Evolutionary conservation across 2,329 filamentous ascomycete species (phyloP).

Genomic region (Aspergillus ustus): DNA sequence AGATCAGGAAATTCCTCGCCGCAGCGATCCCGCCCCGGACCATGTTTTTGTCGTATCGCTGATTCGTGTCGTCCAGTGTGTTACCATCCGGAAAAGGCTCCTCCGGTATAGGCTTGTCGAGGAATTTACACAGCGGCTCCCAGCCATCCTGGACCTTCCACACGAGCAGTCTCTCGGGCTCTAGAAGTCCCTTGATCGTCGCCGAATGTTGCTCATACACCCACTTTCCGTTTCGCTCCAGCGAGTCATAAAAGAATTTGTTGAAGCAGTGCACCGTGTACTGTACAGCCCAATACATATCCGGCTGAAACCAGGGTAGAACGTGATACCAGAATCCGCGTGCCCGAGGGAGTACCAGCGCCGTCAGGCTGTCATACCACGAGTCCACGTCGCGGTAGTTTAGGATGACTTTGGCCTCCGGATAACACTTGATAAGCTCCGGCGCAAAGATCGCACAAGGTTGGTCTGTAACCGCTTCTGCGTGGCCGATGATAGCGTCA

Average conservation of each 20-base stretch:
- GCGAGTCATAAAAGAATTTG: conserved; percentile 9
- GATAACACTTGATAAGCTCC: conserved; percentile 29
- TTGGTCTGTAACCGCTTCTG: conserved; percentile 26
- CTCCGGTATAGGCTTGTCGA: conserved; percentile 11
- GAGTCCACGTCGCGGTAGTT: conserved; percentile 25
- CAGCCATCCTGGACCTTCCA: conserved; percentile 22
- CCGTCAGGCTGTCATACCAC: conserved; percentile 20
- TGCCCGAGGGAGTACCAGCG: conserved; percentile 1
- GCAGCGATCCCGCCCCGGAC: background rate
- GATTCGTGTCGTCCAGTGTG: conserved; percentile 4
- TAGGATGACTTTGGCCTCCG: conserved; percentile 32
- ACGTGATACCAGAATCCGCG: conserved; percentile 1
- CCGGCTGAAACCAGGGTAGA: conserved; percentile 11
- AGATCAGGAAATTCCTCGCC: conserved; percentile 2
- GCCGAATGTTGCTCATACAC: conserved; percentile 21
- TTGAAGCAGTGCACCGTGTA: background rate
- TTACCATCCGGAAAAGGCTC: conserved; percentile 17
- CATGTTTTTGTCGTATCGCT: conserved; percentile 6
- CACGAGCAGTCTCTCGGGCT: conserved; percentile 16
- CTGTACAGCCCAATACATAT: conserved; percentile 19
- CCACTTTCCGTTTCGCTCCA: conserved; percentile 16
- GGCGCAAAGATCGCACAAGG: conserved; percentile 23
- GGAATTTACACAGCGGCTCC: conserved; percentile 24
- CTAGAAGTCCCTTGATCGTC: conserved; percentile 1
- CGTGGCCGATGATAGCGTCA: conserved; percentile 17